Percentiles rank a stretch among this genome's conserved stretches.
Evolutionary conservation across 2,329 filamentous ascomycete genomes (phyloP).

Genomic region (Pseudopithomyces maydicus): DNA sequence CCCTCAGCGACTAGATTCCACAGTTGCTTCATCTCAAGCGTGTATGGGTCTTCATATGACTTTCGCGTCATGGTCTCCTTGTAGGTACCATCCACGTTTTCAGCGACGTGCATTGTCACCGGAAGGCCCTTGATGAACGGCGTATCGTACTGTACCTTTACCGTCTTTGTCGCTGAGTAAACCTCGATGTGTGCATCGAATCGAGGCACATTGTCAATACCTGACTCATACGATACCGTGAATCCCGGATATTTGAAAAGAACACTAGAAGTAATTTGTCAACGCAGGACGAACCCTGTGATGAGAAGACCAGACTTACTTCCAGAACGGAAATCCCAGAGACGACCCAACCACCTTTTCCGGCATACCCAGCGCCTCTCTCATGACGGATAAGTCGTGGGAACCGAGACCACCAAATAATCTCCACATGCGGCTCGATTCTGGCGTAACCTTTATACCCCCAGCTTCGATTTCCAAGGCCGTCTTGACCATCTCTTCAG

Average conservation of each 20-base stretch:
- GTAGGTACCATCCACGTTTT: conserved; percentile 24
- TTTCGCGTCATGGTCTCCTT: conserved; percentile 48
- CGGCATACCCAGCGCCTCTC: conserved; percentile 54
- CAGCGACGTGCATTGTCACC: conserved; percentile 32
- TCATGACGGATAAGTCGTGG: conserved; percentile 61
- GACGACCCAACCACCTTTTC: conserved; percentile 46
- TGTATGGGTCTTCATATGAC: conserved; percentile 56
- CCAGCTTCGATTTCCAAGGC: conserved; percentile 34
- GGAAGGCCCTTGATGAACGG: conserved; percentile 63
- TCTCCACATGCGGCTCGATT: conserved; percentile 41
- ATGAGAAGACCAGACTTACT: neutral
- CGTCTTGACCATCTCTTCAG: conserved; percentile 38
- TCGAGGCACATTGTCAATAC: conserved; percentile 57
- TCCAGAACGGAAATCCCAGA: conserved; percentile 10
- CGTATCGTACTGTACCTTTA: conserved; percentile 61
- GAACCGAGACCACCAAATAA: conserved; percentile 56
- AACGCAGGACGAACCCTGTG: neutral
- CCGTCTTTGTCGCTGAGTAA: conserved; percentile 59
- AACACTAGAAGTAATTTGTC: conserved; percentile 7
- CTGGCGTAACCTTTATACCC: conserved; percentile 26
- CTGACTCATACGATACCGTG: conserved; percentile 62
- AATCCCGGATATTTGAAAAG: conserved; percentile 44
- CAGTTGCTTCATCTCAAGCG: conserved; percentile 40
- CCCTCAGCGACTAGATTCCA: conserved; percentile 42
- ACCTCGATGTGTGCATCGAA: conserved; percentile 61